These are phyloP conservation scores for Apiospora kogelbergensis DNA, from an alignment of 2,329 filamentous ascomycete species.

Conservation along the genomic window DNA sequence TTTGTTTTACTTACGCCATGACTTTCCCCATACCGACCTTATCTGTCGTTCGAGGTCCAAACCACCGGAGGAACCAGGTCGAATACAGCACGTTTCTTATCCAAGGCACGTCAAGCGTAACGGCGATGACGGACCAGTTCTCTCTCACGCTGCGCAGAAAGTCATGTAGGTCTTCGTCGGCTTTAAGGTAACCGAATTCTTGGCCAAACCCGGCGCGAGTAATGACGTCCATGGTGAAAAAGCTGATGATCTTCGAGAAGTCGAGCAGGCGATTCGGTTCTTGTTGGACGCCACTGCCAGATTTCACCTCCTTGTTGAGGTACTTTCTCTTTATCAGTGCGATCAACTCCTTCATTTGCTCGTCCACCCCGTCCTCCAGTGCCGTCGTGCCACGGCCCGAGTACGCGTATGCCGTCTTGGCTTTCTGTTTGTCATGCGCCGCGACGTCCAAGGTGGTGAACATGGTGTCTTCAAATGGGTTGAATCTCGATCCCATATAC, in stretches of 20 bases:
- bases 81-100: constrained; percentile 20
- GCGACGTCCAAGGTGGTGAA: constrained; percentile 45
- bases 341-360: constrained; percentile 7
- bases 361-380: constrained; percentile 7
- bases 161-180: constrained; percentile 19
- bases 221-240: constrained; percentile 25
- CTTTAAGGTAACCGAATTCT: constrained; percentile 24
- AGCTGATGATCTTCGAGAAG: constrained; percentile 16
- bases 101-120: constrained; percentile 20
- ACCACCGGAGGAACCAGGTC: constrained; percentile 14
- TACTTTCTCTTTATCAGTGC: neutral
- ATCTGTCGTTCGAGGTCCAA: constrained; percentile 23
- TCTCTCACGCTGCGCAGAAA: constrained; percentile 17
- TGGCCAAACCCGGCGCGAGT: constrained; percentile 23
- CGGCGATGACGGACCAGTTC: constrained; percentile 11
- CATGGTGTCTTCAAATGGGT: constrained; percentile 51
- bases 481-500: constrained; percentile 43
- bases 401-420: constrained; percentile 34
- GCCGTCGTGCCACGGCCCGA: constrained; percentile 6
- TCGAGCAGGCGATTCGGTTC: constrained; percentile 16
- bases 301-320: neutral
- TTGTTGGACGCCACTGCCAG: neutral
- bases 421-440: constrained; percentile 37
- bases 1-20: constrained; percentile 25
- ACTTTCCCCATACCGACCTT: constrained; percentile 18